Percentiles rank a stretch among this genome's conserved stretches.
Conservation (phyloP, 257 asterid species). For the Solanum pennellii region DNA sequence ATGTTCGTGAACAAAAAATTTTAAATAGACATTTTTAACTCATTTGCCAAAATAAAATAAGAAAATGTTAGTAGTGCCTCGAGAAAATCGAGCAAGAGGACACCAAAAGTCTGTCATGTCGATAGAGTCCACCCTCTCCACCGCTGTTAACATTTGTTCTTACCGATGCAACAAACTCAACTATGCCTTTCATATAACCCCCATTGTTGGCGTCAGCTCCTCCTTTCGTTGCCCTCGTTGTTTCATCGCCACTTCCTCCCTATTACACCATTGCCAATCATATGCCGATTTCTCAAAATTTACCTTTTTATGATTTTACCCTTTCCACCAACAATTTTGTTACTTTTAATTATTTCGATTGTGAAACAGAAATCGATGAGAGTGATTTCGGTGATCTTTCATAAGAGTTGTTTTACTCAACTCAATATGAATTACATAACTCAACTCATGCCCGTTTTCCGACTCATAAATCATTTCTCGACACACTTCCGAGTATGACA, state of each 20-base stretch:
- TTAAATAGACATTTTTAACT: too few species aligned
- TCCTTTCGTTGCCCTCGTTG: too few species aligned
- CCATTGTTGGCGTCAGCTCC: background rate
- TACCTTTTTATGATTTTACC: background rate
- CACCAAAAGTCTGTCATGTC: background rate
- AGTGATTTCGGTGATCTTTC: constrained; percentile 19
- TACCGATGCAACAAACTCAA: constrained; percentile 18
- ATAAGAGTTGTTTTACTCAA: constrained; percentile 4
- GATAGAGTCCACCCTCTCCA: background rate
- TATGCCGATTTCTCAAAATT: too few species aligned
- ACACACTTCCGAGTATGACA: constrained; percentile 12
- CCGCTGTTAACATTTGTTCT: background rate
- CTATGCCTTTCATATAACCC: constrained; percentile 23
- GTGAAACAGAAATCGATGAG: constrained; percentile 18
- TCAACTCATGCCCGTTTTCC: background rate
- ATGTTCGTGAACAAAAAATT: too few species aligned
- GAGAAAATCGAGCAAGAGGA: background rate
- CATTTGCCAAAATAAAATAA: background rate
- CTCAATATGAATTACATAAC: background rate
- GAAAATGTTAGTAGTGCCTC: background rate
- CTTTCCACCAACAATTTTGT: background rate
- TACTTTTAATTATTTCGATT: background rate
- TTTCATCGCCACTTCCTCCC: too few species aligned
- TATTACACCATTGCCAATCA: too few species aligned
- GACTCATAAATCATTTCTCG: constrained; percentile 18